phyloP scores from a whole-genome alignment of 768 basidiomycete genomes.

The Lactarius deliciosus region DNA sequence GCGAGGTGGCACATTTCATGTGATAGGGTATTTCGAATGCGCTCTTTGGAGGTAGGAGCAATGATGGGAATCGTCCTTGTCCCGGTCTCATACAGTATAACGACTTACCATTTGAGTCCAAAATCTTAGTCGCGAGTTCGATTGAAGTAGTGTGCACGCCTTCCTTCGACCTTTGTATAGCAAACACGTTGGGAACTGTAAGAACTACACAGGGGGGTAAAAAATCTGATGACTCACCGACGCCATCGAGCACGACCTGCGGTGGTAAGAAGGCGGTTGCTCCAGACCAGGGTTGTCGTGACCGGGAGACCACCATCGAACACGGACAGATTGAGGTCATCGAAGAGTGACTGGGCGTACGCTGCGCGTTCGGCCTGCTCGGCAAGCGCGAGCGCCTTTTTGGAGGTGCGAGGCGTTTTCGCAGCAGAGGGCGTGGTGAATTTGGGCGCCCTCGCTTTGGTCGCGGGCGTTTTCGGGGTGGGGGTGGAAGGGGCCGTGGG shows the following conservation, averaged over 20 bases:
- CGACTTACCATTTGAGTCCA: constrained; percentile 67
- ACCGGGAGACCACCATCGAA: constrained; percentile 24
- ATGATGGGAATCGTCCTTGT: background rate
- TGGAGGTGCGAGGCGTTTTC: constrained; percentile 27
- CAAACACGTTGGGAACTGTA: no score
- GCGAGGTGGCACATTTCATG: constrained; percentile 95
- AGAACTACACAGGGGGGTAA: background rate
- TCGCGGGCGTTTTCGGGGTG: constrained; percentile 10
- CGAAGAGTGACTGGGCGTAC: constrained; percentile 27
- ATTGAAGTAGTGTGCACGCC: constrained; percentile 64
- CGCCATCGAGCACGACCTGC: constrained; percentile 31
- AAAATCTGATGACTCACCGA: constrained; percentile 11
- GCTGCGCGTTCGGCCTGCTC: constrained; percentile 26
- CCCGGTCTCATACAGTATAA: background rate
- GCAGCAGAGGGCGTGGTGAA: background rate
- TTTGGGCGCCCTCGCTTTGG: constrained; percentile 8
- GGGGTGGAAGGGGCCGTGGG: background rate
- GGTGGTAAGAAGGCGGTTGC: constrained; percentile 27
- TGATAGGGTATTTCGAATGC: constrained; percentile 77
- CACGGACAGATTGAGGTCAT: constrained; percentile 27
- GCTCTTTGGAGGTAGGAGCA: constrained; percentile 45
- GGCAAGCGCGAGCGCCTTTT: constrained; percentile 25
- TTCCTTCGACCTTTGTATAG: constrained; percentile 47
- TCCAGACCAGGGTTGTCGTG: constrained; percentile 26
- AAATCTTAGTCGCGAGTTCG: constrained; percentile 78